Evolutionary conservation across 139 green algal genomes (phyloP).

Genomic region (Ostreobium quekettii): DNA sequence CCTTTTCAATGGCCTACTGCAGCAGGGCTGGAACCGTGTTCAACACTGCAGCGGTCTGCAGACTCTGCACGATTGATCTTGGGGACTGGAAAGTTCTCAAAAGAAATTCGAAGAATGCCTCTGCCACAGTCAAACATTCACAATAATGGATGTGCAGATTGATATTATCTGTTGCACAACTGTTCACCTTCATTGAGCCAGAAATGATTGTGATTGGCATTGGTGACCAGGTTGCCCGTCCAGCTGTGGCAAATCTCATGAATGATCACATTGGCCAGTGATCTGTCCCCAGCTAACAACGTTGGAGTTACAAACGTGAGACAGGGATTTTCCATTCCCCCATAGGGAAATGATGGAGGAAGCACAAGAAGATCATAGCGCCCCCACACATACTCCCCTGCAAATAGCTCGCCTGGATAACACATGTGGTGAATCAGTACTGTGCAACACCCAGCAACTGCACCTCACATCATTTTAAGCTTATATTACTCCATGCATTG

Average conservation of each 20-base stretch:
- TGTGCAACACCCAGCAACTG: too few species aligned
- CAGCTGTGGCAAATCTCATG: slow-evolving; percentile 92
- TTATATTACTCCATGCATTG: too few species aligned
- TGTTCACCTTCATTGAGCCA: slow-evolving; percentile 62
- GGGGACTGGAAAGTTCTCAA: neutral
- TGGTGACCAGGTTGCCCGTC: slow-evolving; percentile 90
- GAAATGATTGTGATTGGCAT: slow-evolving; percentile 68
- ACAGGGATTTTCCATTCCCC: slow-evolving; percentile 86
- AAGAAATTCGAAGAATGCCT: too few species aligned
- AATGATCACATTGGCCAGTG: slow-evolving; percentile 68
- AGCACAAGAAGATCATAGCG: slow-evolving; percentile 90
- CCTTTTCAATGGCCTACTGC: neutral
- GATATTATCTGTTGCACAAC: neutral
- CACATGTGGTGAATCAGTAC: too few species aligned
- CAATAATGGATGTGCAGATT: neutral
- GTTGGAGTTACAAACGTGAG: slow-evolving; percentile 87
- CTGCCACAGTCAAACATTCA: too few species aligned
- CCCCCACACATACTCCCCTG: slow-evolving; percentile 85
- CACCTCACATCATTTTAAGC: too few species aligned
- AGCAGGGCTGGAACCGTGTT: slow-evolving; percentile 18
- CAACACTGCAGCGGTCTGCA: neutral
- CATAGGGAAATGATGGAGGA: slow-evolving; percentile 81
- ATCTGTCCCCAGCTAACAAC: slow-evolving; percentile 78
- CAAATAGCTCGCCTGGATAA: slow-evolving; percentile 61
- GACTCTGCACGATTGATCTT: neutral